Base-by-base conservation (phyloP, 2,329 filamentous ascomycete species). In the Lachnum nothofagi region DNA sequence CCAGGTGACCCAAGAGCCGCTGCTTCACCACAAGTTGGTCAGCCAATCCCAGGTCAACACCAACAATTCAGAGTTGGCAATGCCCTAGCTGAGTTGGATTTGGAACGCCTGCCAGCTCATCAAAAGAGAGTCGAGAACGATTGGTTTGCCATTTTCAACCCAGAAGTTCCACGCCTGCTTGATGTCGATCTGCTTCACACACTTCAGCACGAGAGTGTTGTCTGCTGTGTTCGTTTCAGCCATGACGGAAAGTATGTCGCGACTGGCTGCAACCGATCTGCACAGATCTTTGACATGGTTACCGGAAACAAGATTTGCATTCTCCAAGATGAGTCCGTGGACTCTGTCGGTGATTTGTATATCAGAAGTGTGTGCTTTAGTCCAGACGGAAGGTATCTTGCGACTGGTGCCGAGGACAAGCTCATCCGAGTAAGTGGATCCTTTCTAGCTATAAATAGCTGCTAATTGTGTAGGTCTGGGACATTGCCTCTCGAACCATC, bases 281-380 rank as follows among this genome's bases (percentile, higher is more conserved):
- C 93, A n/a, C 91, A 97, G 70, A 98, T 98, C 62, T 98, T 93
- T 68, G 93, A 98, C 58, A 91, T 97, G 35, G 78, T 82, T 61
- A 86, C 82, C 14, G 93, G 93, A 48, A 82, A 88, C 60, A 93
- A 91, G 67, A 83, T 97, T 45, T 93, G 88, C 58, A 85, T 93
- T 51, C 75, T 97, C 27, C 89, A 95, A 68, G 93, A 98, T 62
- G 86, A 91, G 60, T 85, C 78, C 39, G 88, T 90, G 39, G 89
- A 94, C 58, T 83, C 91, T 60, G 85, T 87, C 46, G 91, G 91
- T 23, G 93, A 98, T 70, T 76, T 98, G 25, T 98, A 97, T 69
- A 98, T 98, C 61, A 78, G 93, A 61, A 97, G 91, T 63, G 93
- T 98, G 46, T 98, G 93, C 76, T 98, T 98, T 77, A 97, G 91